Conservation (phyloP, 441 rosid species). For the Pelargonium cotyledonis region DNA sequence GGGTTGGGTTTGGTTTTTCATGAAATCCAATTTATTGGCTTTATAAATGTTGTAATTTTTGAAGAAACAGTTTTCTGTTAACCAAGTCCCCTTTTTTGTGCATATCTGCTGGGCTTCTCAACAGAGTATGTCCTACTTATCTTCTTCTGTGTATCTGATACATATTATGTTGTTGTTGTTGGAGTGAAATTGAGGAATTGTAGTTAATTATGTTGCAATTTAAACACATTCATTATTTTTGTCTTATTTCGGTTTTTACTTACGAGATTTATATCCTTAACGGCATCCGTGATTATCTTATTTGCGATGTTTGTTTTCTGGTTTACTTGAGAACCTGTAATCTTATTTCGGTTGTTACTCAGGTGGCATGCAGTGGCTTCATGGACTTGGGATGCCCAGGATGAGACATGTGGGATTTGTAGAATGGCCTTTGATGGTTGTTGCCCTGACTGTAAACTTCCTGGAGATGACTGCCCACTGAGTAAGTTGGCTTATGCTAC, state of each 20-base stretch:
- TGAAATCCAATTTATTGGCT: not conserved
- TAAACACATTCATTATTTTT: no score
- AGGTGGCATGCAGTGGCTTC: conserved; percentile 95
- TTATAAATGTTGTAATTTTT: not conserved
- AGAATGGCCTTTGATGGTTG: conserved; percentile 98
- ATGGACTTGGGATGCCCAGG: conserved; percentile 97
- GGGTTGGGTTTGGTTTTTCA: not conserved
- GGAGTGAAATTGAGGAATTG: no score
- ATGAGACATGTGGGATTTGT: conserved; percentile 93
- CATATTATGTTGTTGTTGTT: not conserved
- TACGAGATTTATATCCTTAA: no score
- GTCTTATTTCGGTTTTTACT: no score
- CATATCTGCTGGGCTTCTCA: conserved; percentile 14
- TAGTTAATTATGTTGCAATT: no score
- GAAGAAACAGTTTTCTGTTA: conserved; percentile 31
- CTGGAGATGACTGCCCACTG: conserved; percentile 87
- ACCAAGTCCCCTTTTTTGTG: conserved; percentile 19
- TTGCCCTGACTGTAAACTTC: conserved; percentile 83
- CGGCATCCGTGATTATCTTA: no score
- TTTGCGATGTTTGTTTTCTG: not conserved
- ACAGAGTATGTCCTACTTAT: conserved; percentile 41
- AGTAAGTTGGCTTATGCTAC: conserved; percentile 39
- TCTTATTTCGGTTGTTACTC: not conserved
- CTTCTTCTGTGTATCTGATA: not conserved
- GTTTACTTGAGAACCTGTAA: not conserved